phyloP scores from a whole-genome alignment of 306 rosid species.

The Castanea crenata region DNA sequence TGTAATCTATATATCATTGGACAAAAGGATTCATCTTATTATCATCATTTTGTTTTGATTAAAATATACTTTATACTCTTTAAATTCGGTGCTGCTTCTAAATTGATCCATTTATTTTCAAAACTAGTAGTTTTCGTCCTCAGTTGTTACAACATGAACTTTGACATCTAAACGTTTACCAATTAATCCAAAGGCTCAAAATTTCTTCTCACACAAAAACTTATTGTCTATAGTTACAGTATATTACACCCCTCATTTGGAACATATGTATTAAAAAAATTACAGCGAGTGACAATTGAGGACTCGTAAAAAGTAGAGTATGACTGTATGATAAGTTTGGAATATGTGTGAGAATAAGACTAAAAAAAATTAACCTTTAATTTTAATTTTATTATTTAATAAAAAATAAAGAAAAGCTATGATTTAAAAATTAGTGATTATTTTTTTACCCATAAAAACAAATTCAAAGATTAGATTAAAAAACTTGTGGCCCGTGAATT shows the following conservation, averaged over 20 bases:
- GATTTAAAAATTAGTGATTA: too few relatives aligned
- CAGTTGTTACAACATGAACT: too few relatives aligned
- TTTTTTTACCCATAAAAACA: neutral
- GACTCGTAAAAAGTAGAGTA: conserved; percentile 18
- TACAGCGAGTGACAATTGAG: conserved; percentile 14
- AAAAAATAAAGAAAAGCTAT: neutral
- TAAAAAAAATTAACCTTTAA: too few relatives aligned
- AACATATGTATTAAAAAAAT: neutral
- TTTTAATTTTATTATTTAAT: too few relatives aligned
- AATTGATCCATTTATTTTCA: too few relatives aligned
- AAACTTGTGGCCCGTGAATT: neutral
- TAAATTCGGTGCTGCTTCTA: too few relatives aligned
- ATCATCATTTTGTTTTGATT: too few relatives aligned
- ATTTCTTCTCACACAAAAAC: neutral
- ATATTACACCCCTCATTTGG: neutral
- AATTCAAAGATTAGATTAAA: neutral
- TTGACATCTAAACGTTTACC: too few relatives aligned
- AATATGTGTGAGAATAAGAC: neutral
- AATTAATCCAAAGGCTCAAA: neutral
- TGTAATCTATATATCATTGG: too few relatives aligned
- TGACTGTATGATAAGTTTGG: neutral
- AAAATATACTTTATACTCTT: too few relatives aligned
- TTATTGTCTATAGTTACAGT: neutral
- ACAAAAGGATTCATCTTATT: too few relatives aligned
- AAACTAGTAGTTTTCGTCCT: too few relatives aligned